phyloP scores from a whole-genome alignment of 1,284 basidiomycete genomes.

The Leccinum variabile region DNA sequence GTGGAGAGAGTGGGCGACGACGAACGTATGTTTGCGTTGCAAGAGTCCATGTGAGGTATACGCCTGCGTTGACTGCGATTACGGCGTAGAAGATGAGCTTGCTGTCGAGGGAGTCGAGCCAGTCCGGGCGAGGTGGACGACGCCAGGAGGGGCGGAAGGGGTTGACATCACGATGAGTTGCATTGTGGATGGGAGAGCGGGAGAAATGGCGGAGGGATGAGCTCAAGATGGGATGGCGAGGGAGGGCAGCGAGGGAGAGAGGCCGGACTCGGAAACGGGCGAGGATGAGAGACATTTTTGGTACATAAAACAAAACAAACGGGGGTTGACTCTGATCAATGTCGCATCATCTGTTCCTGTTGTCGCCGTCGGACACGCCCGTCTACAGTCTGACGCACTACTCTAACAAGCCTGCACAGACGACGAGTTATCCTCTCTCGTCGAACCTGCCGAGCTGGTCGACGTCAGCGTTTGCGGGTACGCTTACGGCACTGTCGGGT shows the following conservation, averaged over 20 bases:
- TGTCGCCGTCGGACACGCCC: slow-evolving; percentile 81
- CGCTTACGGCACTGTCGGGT: slow-evolving; percentile 79
- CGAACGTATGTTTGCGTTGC: slow-evolving; percentile 42
- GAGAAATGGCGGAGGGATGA: slow-evolving; percentile 20
- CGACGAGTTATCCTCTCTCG: slow-evolving; percentile 62
- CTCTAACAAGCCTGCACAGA: slow-evolving; percentile 67
- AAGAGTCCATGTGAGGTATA: slow-evolving; percentile 45
- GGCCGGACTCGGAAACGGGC: slow-evolving; percentile 9
- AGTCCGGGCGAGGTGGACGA: slow-evolving; percentile 32
- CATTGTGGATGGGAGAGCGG: slow-evolving; percentile 17
- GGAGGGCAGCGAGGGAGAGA: background rate
- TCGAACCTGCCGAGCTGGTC: slow-evolving; percentile 84
- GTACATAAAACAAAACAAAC: slow-evolving; percentile 16
- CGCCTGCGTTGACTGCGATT: slow-evolving; percentile 45
- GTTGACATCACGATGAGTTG: slow-evolving; percentile 27
- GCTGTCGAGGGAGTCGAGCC: slow-evolving; percentile 42
- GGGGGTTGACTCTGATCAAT: slow-evolving; percentile 41
- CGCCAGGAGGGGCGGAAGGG: slow-evolving; percentile 27
- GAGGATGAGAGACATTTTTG: slow-evolving; percentile 1
- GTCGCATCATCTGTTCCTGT: slow-evolving; percentile 81
- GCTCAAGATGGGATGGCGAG: slow-evolving; percentile 5
- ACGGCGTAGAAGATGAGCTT: slow-evolving; percentile 45
- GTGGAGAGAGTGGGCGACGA: slow-evolving; percentile 21
- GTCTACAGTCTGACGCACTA: slow-evolving; percentile 78
- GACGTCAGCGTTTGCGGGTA: slow-evolving; percentile 82